These are phyloP conservation scores for Fusarium anguioides DNA, from an alignment of 2,329 filamentous ascomycete species.

Conservation along the genomic window DNA sequence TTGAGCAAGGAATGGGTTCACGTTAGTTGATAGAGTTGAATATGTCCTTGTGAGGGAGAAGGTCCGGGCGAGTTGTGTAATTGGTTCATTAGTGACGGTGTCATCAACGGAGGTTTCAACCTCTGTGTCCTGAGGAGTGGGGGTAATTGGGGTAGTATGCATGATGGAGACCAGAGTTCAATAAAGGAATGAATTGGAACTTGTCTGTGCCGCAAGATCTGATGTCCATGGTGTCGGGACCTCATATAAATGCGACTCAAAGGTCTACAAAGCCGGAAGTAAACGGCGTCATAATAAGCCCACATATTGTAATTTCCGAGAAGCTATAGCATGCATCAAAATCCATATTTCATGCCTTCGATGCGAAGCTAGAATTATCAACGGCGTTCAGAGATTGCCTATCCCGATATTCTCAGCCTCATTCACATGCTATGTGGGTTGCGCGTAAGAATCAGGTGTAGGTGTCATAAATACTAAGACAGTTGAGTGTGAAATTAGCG, in stretches of 20 bases:
- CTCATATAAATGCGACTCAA: neutral
- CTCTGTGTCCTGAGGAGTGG: neutral
- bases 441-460: no score
- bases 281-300: neutral
- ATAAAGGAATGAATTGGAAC: neutral
- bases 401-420: neutral
- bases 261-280: rapidly evolving
- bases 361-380: neutral
- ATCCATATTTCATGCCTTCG: rapidly evolving
- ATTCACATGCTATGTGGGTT: neutral
- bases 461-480: no score
- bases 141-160: neutral
- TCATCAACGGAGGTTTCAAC: constrained; percentile 11
- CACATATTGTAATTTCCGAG: neutral
- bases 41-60: constrained; percentile 30
- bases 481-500: no score
- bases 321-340: rapidly evolving
- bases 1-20: constrained; percentile 46
- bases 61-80: constrained; percentile 23
- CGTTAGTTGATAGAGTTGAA: constrained; percentile 23
- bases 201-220: neutral
- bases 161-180: neutral
- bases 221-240: neutral
- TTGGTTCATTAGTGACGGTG: neutral
- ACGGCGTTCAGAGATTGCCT: neutral